phyloP scores from a whole-genome alignment of 768 basidiomycete genomes.

The Calocybe indica region DNA sequence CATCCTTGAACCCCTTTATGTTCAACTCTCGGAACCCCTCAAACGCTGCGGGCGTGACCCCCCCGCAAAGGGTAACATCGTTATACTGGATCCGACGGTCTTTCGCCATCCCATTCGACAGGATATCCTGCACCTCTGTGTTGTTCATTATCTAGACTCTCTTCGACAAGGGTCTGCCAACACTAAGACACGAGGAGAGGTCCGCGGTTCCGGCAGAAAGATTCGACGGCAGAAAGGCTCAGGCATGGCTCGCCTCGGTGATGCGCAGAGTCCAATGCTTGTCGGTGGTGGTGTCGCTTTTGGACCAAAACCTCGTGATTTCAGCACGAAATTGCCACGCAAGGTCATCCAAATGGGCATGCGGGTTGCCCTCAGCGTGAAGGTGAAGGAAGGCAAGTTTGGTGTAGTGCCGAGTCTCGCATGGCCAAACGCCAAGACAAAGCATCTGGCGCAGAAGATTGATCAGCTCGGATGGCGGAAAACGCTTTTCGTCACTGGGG shows the following conservation, averaged over 20 bases:
- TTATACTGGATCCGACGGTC: slow-evolving; percentile 70
- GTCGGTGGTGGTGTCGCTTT: slow-evolving; percentile 91
- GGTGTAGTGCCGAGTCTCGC: slow-evolving; percentile 69
- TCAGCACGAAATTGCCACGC: slow-evolving; percentile 85
- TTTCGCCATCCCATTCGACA: slow-evolving; percentile 86
- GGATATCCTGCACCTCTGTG: slow-evolving; percentile 91
- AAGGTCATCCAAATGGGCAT: slow-evolving; percentile 93
- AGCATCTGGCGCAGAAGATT: slow-evolving; percentile 56
- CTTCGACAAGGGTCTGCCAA: slow-evolving; percentile 89
- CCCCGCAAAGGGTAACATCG: slow-evolving; percentile 37
- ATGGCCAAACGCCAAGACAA: slow-evolving; percentile 73
- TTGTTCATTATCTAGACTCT: slow-evolving; percentile 81
- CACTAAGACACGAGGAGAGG: slow-evolving; percentile 90
- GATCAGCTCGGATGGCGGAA: slow-evolving; percentile 61
- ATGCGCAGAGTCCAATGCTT: slow-evolving; percentile 80
- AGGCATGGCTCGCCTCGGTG: slow-evolving; percentile 86
- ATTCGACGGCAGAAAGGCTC: slow-evolving; percentile 89
- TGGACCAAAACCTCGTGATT: slow-evolving; percentile 88
- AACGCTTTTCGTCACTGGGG: slow-evolving; percentile 73
- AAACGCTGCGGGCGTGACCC: slow-evolving; percentile 35
- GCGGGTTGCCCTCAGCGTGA: slow-evolving; percentile 81
- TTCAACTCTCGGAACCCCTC: slow-evolving; percentile 57
- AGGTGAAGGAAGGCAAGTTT: slow-evolving; percentile 68
- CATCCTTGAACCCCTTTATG: slow-evolving; percentile 43
- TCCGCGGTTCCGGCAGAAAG: slow-evolving; percentile 85